These are phyloP conservation scores for Kodamaea neixiangensis DNA, from an alignment of 805 yeast genomes.

Conservation along the genomic window DNA sequence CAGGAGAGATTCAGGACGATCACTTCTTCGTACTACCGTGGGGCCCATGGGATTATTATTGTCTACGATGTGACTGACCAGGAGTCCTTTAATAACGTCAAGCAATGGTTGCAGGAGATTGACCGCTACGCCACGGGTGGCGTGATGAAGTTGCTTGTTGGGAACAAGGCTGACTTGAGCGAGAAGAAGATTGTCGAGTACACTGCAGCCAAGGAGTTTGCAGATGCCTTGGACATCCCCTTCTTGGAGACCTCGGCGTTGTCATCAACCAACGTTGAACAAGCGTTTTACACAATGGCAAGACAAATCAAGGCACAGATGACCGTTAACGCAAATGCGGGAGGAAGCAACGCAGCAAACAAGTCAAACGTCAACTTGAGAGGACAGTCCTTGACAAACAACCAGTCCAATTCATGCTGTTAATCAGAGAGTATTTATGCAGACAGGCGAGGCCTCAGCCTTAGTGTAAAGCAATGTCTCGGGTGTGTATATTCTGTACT, in stretches of 20 bases:
- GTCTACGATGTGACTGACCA: conserved; percentile 98
- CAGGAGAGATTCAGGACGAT: conserved; percentile 98
- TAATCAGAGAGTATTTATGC: conserved; percentile 15
- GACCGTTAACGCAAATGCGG: conserved; percentile 60
- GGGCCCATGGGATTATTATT: conserved; percentile 97
- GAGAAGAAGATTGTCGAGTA: conserved; percentile 95
- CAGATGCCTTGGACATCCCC: conserved; percentile 91
- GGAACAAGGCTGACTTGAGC: conserved; percentile 92
- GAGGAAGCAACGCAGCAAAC: conserved; percentile 27
- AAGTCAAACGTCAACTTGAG: conserved; percentile 71
- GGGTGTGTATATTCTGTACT: not conserved
- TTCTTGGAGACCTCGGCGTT: conserved; percentile 96
- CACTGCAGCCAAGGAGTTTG: conserved; percentile 95
- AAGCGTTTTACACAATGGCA: conserved; percentile 98
- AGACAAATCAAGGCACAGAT: conserved; percentile 96
- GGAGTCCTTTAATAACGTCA: conserved; percentile 92
- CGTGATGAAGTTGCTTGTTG: conserved; percentile 92
- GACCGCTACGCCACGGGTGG: conserved; percentile 98
- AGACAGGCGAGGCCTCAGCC: not conserved
- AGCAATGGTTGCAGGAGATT: conserved; percentile 98
- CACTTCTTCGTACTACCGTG: conserved; percentile 96
- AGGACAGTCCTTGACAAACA: conserved; percentile 58
- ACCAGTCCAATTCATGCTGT: conserved; percentile 43
- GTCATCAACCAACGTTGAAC: conserved; percentile 95
- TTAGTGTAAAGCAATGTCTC: not conserved